Conservation (phyloP, 495 filamentous ascomycete species). For the Annulohypoxylon bovei region DNA sequence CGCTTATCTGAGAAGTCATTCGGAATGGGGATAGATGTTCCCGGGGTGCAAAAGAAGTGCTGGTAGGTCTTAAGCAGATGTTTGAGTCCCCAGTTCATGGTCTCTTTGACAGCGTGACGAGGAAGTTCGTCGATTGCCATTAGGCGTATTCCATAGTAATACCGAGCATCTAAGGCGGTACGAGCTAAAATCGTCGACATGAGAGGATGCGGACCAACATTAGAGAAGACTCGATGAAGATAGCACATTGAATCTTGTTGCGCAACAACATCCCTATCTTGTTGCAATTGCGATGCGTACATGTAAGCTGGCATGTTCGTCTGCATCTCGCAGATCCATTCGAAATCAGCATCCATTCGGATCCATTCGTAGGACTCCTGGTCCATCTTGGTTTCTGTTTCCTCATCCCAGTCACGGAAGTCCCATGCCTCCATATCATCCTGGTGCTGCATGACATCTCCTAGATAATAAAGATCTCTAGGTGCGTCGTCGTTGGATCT, state of each 20-base stretch:
- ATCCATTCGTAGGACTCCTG: slow-evolving; percentile 99
- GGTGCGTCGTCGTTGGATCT: slow-evolving; percentile 75
- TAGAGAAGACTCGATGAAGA: slow-evolving; percentile 46
- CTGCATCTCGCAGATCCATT: slow-evolving; percentile 86
- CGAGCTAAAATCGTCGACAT: slow-evolving; percentile 86
- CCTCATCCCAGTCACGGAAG: slow-evolving; percentile 85
- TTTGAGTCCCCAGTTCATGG: slow-evolving; percentile 75
- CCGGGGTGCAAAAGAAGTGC: slow-evolving; percentile 83
- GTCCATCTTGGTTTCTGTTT: slow-evolving; percentile 89
- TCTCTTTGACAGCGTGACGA: slow-evolving; percentile 65
- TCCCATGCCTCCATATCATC: slow-evolving; percentile 87
- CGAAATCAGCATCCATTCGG: slow-evolving; percentile 96
- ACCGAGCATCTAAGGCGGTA: slow-evolving; percentile 89
- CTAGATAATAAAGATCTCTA: slow-evolving; percentile 92
- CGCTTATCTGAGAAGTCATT: slow-evolving; percentile 91
- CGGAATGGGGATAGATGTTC: slow-evolving; percentile 69
- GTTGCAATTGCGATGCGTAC: slow-evolving; percentile 96
- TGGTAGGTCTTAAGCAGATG: slow-evolving; percentile 88
- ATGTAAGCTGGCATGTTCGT: slow-evolving; percentile 91
- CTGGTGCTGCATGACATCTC: slow-evolving; percentile 84
- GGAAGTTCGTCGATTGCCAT: slow-evolving; percentile 80
- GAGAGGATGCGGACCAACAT: slow-evolving; percentile 68
- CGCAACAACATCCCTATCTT: slow-evolving; percentile 95
- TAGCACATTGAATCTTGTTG: slow-evolving; percentile 79
- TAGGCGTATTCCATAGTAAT: slow-evolving; percentile 90